Base-by-base conservation (phyloP, 225 moss, liverwort and hornwort species). In the Bryum argenteum region DNA sequence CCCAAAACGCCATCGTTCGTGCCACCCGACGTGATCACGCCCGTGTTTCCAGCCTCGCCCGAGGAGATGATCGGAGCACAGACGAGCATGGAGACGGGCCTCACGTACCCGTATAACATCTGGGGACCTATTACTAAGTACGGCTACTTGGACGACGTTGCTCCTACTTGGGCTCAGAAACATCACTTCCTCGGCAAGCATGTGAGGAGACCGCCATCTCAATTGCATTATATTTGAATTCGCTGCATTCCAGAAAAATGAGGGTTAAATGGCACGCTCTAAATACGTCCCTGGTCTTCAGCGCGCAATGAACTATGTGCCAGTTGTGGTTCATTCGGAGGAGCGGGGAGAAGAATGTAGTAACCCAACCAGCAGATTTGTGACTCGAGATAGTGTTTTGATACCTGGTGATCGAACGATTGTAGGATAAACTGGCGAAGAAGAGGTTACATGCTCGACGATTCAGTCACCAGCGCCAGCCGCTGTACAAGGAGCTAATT, bases 51-150 rank as follows among this genome's bases (percentile, higher is more conserved):
- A 6, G 66, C 62, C 18, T 47, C 74, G 17, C 65, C 61, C 3
- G 73, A 76, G 42, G 87, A 83, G 8, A 73, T 87, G 74, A 71
- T 61, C 5, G 87, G 81, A 10, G 84, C 81, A 17, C 56, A 68
- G 26, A 81, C 67, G 13, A 79, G 74, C 47, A 71, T 68, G 77
- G 59, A 74, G 2, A 87, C 84, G 2, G 79, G 84, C 47, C 51
- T 84, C 43, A 87, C 84, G 0, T 84, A 83, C 56, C 87, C 87
- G 14, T 76, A 50, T 1, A 84, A 81, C 68, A 37, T 52, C 8
- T 87, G 87, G 83, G 83, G 83, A 0, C 81, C 83, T 0, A n/a
- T 84, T 60, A 79, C 84, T 4, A 87, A 77, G 64, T 87, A 56
- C 19, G 84, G 87, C 38, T 77, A 79, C 79, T 64, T 84, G 42